These are phyloP conservation scores for Niveomyces coronatus DNA, from an alignment of 2,329 filamentous ascomycete genomes.

Conservation along the genomic window DNA sequence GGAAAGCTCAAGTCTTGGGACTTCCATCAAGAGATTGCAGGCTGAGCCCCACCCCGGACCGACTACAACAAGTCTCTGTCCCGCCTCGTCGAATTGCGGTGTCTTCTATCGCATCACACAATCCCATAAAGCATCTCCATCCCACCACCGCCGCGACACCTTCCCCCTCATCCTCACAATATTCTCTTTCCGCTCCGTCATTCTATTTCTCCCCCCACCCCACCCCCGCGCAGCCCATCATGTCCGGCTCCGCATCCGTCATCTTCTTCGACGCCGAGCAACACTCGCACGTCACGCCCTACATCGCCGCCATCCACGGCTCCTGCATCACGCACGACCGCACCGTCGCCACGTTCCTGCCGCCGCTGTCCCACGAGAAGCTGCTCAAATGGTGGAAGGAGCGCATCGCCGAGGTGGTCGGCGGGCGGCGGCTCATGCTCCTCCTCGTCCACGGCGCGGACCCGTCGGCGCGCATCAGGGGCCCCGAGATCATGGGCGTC, in stretches of 20 bases:
- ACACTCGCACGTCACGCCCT: conserved; percentile 43
- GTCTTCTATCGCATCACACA: too few species aligned
- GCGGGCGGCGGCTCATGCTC: conserved; percentile 39
- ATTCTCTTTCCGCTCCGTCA: neutral
- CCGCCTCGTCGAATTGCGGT: too few species aligned
- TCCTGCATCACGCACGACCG: conserved; percentile 48
- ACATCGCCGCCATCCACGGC: conserved; percentile 47
- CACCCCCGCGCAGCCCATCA: conserved; percentile 8
- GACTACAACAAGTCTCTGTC: too few species aligned
- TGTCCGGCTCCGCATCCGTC: conserved; percentile 25
- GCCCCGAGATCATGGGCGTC: conserved; percentile 41
- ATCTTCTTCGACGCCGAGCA: conserved; percentile 32
- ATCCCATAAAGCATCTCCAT: too few species aligned
- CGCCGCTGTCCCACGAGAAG: conserved; percentile 46
- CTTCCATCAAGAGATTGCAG: too few species aligned
- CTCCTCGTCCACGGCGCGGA: conserved; percentile 35
- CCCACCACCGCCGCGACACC: too few species aligned
- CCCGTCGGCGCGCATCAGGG: conserved; percentile 24
- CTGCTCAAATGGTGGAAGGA: conserved; percentile 48
- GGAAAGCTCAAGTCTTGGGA: too few species aligned
- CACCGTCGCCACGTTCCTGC: conserved; percentile 47
- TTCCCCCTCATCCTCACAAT: too few species aligned
- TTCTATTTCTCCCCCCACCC: neutral
- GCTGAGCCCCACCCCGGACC: too few species aligned
- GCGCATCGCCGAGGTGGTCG: conserved; percentile 35